Percentiles rank a stretch among this genome's conserved stretches.
Evolutionary conservation across 257 asterid genomes (phyloP).

Genomic region (Leptodermis oblonga): DNA sequence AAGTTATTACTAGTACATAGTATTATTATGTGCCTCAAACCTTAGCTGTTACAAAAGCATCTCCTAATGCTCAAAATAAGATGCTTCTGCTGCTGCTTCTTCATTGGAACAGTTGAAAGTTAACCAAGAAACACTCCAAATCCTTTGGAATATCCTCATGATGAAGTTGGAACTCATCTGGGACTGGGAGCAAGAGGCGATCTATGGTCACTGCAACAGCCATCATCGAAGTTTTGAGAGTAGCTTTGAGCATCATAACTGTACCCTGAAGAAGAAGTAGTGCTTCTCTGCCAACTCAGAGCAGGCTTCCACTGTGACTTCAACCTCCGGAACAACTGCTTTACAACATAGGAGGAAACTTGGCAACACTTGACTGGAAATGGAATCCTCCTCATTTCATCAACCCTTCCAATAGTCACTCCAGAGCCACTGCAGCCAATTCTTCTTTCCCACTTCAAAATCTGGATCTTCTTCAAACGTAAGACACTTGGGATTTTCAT

Average conservation of each 20-base stretch:
- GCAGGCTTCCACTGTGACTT: constrained; percentile 34
- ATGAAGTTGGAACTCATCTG: neutral
- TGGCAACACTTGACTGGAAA: constrained; percentile 1
- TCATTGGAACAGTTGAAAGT: neutral
- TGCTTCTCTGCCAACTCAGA: constrained; percentile 25
- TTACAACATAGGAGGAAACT: constrained; percentile 21
- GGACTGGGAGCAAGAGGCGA: constrained; percentile 53
- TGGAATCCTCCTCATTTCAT: constrained; percentile 12
- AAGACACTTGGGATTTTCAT: constrained; percentile 19
- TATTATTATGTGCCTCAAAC: neutral
- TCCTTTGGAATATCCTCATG: neutral
- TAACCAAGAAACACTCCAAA: neutral
- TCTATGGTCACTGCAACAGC: constrained; percentile 29
- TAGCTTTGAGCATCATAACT: constrained; percentile 52
- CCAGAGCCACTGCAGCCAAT: constrained; percentile 18
- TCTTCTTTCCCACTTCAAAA: constrained; percentile 21
- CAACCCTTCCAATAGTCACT: constrained; percentile 20
- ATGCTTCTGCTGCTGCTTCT: neutral
- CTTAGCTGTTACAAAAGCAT: constrained; percentile 10
- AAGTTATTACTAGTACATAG: neutral
- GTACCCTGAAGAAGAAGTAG: constrained; percentile 16
- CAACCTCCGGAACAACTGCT: constrained; percentile 29
- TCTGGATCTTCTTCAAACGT: constrained; percentile 25
- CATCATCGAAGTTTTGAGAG: constrained; percentile 54
- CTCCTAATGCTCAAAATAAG: constrained; percentile 2